Conservation (phyloP, 2,329 filamentous ascomycete species). For the Pleurostoma richardsiae region DNA sequence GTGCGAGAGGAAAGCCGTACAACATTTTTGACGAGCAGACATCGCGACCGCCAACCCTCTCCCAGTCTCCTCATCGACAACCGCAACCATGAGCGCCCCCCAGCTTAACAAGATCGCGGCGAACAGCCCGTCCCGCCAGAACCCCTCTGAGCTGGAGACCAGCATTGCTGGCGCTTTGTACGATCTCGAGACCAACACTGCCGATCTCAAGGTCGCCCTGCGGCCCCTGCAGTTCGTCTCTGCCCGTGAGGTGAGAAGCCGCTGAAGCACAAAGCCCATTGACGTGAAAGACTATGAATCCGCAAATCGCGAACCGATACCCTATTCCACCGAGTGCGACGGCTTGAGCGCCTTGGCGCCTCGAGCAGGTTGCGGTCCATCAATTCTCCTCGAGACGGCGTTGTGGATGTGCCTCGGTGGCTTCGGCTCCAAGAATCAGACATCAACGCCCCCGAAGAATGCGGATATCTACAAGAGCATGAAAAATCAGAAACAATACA, state of each 20-base stretch:
- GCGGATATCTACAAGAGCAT: conserved; percentile 10
- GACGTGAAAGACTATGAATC: conserved; percentile 3
- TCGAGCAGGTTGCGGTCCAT: too few relatives aligned
- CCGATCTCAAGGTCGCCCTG: conserved; percentile 93
- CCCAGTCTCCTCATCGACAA: not conserved
- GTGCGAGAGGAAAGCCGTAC: too few relatives aligned
- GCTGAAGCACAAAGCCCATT: conserved; percentile 12
- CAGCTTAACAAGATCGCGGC: conserved; percentile 96
- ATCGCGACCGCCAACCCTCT: not conserved
- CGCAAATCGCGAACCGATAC: conserved; percentile 23
- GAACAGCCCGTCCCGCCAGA: conserved; percentile 94
- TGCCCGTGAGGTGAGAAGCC: conserved; percentile 92
- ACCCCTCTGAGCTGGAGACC: conserved; percentile 95
- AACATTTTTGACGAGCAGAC: not conserved
- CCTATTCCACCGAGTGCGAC: conserved; percentile 35
- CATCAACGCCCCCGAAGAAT: not conserved
- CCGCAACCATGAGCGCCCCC: conserved; percentile 50
- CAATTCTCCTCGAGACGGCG: too few relatives aligned
- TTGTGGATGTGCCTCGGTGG: too few relatives aligned
- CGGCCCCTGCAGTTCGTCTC: conserved; percentile 98
- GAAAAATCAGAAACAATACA: conserved; percentile 14
- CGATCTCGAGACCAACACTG: conserved; percentile 98
- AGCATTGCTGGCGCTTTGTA: conserved; percentile 95
- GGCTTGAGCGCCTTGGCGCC: not conserved
- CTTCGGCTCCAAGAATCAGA: too few relatives aligned